These are phyloP conservation scores for Phaeotremella skinneri DNA, from an alignment of 768 basidiomycete genomes.

Conservation along the genomic window DNA sequence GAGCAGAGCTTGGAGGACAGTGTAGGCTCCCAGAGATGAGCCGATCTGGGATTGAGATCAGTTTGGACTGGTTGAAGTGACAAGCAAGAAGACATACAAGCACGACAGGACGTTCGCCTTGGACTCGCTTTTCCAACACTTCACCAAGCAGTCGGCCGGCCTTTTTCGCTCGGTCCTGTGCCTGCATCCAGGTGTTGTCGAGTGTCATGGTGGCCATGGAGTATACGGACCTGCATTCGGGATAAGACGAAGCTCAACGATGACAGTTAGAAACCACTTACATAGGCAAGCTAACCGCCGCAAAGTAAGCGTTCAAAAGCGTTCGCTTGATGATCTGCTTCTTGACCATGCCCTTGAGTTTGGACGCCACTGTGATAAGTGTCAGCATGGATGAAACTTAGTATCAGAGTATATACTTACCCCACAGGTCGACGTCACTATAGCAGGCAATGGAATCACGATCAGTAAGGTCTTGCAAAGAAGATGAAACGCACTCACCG, in stretches of 20 bases:
- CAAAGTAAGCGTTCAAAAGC: constrained; percentile 54
- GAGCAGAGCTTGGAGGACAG: constrained; percentile 50
- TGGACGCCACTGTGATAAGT: constrained; percentile 41
- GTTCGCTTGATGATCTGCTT: constrained; percentile 55
- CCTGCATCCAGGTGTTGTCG: constrained; percentile 51
- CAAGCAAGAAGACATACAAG: constrained; percentile 42
- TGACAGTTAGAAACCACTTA: constrained; percentile 17
- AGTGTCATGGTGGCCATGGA: constrained; percentile 47
- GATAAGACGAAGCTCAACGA: too few species aligned
- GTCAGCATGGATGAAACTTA: not conserved
- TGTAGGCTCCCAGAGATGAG: constrained; percentile 54
- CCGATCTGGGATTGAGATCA: constrained; percentile 47
- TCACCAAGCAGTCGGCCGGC: constrained; percentile 55
- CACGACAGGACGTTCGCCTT: constrained; percentile 55
- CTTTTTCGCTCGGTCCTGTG: constrained; percentile 55
- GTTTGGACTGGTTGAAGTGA: not conserved
- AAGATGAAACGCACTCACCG: constrained; percentile 19
- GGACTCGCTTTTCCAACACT: constrained; percentile 54
- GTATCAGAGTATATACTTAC: constrained; percentile 19
- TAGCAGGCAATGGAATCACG: too few species aligned
- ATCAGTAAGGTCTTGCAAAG: too few species aligned
- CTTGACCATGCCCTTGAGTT: constrained; percentile 48
- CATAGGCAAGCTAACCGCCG: constrained; percentile 49
- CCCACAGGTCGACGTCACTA: constrained; percentile 39
- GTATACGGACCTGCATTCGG: constrained; percentile 44